Conservation (phyloP, 176 grass and related monocot species). For the Eremochloa ophiuroides region DNA sequence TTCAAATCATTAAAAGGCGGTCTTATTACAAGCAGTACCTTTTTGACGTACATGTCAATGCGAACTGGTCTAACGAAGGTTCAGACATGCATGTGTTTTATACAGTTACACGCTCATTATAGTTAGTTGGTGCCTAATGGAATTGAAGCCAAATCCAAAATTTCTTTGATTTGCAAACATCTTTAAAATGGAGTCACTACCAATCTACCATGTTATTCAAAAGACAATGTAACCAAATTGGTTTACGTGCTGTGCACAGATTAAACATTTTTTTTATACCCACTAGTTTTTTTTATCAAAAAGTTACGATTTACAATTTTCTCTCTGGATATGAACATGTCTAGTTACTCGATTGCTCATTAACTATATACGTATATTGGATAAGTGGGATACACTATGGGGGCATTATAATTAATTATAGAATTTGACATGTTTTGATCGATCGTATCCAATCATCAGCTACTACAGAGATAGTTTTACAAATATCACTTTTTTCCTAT, state of each 20-base stretch:
- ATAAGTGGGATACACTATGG: background rate
- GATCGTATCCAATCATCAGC: too few species aligned
- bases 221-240: background rate
- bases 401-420: background rate
- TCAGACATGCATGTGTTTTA: background rate
- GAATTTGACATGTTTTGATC: background rate
- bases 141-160: background rate
- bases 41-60: background rate
- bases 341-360: background rate
- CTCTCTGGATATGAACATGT: background rate
- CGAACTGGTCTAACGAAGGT: background rate
- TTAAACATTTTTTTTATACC: too few species aligned
- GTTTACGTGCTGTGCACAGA: too few species aligned
- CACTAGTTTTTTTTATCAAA: too few species aligned
- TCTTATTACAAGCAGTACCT: too few species aligned
- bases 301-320: background rate
- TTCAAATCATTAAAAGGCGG: too few species aligned
- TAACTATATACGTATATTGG: background rate
- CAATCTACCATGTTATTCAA: background rate
- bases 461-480: background rate
- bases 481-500: background rate
- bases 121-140: background rate
- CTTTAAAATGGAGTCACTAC: background rate
- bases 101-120: background rate
- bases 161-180: background rate